Percentiles rank a stretch among this genome's conserved stretches.
Evolutionary conservation across 1,139 yeast genomes (phyloP).

Genomic region (Sugiyamaella pinicola): DNA sequence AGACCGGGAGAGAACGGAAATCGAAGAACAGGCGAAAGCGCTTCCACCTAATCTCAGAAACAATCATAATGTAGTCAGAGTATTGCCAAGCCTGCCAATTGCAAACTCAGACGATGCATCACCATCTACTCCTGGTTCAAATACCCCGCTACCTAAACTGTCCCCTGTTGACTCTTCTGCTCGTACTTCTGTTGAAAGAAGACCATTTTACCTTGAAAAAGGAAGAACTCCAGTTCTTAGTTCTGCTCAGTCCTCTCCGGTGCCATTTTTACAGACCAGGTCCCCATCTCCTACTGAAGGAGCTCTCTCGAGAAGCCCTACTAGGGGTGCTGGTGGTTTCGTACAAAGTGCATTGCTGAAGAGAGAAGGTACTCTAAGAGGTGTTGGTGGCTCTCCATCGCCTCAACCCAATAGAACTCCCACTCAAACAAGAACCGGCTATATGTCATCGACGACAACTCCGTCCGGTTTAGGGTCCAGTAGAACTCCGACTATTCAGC

Average conservation of each 20-base stretch:
- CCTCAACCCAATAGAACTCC: slow-evolving; percentile 7
- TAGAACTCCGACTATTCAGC: neutral
- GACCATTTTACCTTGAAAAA: slow-evolving; percentile 16
- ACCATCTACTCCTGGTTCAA: slow-evolving; percentile 1
- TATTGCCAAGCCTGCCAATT: slow-evolving; percentile 1
- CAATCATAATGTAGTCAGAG: slow-evolving; percentile 9
- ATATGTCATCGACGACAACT: neutral
- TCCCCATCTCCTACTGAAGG: slow-evolving; percentile 25
- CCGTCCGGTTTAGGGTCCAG: neutral
- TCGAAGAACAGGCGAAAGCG: slow-evolving; percentile 9
- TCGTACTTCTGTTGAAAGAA: slow-evolving; percentile 11
- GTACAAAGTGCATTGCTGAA: slow-evolving; percentile 39
- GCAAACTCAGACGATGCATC: neutral
- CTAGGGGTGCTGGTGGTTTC: slow-evolving; percentile 37
- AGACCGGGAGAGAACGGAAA: slow-evolving; percentile 12
- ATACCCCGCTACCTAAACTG: slow-evolving; percentile 3
- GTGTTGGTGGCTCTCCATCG: slow-evolving; percentile 13
- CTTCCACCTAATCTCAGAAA: slow-evolving; percentile 9
- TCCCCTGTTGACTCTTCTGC: slow-evolving; percentile 12
- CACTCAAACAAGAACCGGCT: slow-evolving; percentile 7
- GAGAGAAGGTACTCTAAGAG: slow-evolving; percentile 28
- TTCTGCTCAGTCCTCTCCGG: slow-evolving; percentile 13
- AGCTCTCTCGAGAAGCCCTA: slow-evolving; percentile 30
- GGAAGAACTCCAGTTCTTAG: slow-evolving; percentile 17
- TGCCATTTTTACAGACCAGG: slow-evolving; percentile 20